phyloP scores from a whole-genome alignment of 2,329 filamentous ascomycete genomes.

The Rhexocercosporidium sp. region DNA sequence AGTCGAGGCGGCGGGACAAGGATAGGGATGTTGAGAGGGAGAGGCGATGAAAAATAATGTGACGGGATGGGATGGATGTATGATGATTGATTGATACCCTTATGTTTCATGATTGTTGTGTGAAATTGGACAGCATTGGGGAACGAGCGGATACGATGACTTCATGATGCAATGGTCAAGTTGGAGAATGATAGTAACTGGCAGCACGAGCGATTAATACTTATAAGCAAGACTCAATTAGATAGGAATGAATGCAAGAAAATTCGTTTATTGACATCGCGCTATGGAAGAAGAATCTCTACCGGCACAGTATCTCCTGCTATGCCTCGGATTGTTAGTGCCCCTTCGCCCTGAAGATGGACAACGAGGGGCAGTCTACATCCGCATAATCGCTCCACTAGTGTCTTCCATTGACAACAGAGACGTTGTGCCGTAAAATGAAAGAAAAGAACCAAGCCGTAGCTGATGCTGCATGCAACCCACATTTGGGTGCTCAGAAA shows the following conservation, averaged over 20 bases:
- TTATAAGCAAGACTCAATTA: not conserved
- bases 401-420: not conserved
- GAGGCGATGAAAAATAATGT: constrained; percentile 17
- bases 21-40: constrained; percentile 11
- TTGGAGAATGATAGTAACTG: not conserved
- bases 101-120: not conserved
- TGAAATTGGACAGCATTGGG: not conserved
- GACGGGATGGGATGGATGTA: not conserved
- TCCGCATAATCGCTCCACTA: not conserved
- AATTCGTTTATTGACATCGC: not conserved
- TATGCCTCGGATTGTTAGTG: not conserved
- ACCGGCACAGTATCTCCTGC: not conserved
- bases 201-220: not conserved
- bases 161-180: not conserved
- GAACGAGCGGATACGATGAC: not conserved
- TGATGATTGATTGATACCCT: constrained; percentile 18
- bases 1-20: constrained; percentile 1
- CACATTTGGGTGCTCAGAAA: not conserved
- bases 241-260: not conserved
- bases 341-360: too few relatives aligned
- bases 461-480: not conserved
- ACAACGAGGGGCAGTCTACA: not conserved
- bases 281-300: not conserved
- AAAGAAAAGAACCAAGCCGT: not conserved
- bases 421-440: not conserved